phyloP scores from a whole-genome alignment of 192 early-diverging fungal genomes.

The Lunasporangiospora selenospora region DNA sequence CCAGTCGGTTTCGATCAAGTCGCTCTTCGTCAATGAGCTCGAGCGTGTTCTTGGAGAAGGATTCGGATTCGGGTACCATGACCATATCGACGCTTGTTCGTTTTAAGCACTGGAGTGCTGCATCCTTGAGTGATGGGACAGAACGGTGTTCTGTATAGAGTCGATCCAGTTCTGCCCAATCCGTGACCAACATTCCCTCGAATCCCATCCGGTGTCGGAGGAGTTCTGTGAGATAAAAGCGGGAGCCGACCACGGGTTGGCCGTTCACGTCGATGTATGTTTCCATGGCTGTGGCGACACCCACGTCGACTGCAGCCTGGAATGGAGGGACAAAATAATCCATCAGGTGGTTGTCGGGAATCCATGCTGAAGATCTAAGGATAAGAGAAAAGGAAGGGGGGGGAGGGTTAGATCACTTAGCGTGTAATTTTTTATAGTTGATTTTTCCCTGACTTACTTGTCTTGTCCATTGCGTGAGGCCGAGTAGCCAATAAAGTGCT shows the following conservation, averaged over 20 bases:
- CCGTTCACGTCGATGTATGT: slow-evolving; percentile 68
- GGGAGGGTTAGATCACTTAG: no score
- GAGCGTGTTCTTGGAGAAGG: slow-evolving; percentile 49
- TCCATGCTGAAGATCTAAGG: slow-evolving; percentile 50
- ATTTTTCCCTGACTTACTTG: slow-evolving; percentile 47
- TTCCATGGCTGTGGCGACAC: slow-evolving; percentile 68
- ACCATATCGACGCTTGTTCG: slow-evolving; percentile 65
- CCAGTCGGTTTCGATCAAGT: slow-evolving; percentile 49
- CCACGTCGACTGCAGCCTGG: slow-evolving; percentile 63
- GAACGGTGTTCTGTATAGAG: slow-evolving; percentile 56
- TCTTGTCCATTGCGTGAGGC: slow-evolving; percentile 56
- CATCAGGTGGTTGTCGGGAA: slow-evolving; percentile 55
- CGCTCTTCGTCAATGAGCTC: slow-evolving; percentile 48
- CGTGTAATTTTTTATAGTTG: slow-evolving; percentile 39
- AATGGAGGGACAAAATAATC: slow-evolving; percentile 71
- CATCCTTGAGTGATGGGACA: slow-evolving; percentile 48
- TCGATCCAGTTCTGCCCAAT: slow-evolving; percentile 64
- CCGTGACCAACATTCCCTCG: slow-evolving; percentile 65
- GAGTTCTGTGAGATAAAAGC: slow-evolving; percentile 58
- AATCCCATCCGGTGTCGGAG: slow-evolving; percentile 62
- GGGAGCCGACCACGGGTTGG: slow-evolving; percentile 60
- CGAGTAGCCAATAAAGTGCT: slow-evolving; percentile 74
- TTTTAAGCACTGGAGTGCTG: slow-evolving; percentile 50
- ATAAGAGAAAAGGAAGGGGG: neutral
- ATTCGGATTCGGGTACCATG: slow-evolving; percentile 67